phyloP scores from a whole-genome alignment of 192 early-diverging fungal species.

The Backusella morwellensis region DNA sequence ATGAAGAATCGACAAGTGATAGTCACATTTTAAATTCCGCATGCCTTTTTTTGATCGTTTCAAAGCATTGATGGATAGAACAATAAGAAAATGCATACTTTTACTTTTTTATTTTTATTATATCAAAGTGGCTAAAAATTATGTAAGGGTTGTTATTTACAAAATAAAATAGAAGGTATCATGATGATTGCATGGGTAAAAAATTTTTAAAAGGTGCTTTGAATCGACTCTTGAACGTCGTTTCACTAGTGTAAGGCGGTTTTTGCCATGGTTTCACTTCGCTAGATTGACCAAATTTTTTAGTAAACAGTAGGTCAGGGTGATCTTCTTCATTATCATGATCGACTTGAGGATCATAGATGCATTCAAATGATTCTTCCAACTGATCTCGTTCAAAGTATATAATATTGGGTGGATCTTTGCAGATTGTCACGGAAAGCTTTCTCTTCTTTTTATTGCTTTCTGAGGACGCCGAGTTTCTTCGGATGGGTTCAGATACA shows the following conservation, averaged over 20 bases:
- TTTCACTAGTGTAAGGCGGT: neutral
- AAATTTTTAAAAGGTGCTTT: constrained; percentile 1
- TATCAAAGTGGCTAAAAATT: neutral
- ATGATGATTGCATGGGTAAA: neutral
- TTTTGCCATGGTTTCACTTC: constrained; percentile 25
- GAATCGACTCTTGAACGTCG: constrained; percentile 7
- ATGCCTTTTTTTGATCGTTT: neutral
- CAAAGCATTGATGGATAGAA: neutral
- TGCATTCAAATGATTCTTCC: constrained; percentile 27
- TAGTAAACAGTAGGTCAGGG: constrained; percentile 16
- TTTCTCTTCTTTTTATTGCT: constrained; percentile 9
- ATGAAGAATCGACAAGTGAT: neutral
- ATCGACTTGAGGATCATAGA: constrained; percentile 26
- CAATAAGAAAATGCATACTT: neutral
- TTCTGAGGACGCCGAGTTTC: neutral
- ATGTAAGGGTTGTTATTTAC: neutral
- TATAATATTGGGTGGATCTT: constrained; percentile 25
- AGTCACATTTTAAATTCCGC: neutral
- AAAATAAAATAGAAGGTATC: neutral
- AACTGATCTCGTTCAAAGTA: constrained; percentile 22
- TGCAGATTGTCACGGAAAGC: constrained; percentile 24
- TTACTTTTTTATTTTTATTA: neutral
- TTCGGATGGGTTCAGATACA: constrained; percentile 18
- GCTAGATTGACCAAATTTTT: neutral
- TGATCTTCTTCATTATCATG: constrained; percentile 34